Percentiles rank a stretch among this genome's conserved stretches.
phyloP scores from a whole-genome alignment of 2,329 filamentous ascomycete species.

The Exophiala xenobiotica region DNA sequence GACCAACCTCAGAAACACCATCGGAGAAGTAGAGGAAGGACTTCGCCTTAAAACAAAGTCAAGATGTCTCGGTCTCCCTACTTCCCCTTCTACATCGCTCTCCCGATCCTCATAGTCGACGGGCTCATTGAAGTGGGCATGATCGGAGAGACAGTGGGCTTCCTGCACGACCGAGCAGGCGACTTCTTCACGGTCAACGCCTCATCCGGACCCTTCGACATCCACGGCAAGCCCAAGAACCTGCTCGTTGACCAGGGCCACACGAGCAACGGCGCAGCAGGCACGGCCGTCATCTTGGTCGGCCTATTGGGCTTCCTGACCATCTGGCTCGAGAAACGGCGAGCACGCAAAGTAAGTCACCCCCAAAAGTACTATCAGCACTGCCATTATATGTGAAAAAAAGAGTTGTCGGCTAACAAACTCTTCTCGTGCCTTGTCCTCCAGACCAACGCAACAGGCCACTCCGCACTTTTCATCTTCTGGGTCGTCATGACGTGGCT shows the following conservation, averaged over 20 bases:
- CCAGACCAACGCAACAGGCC: constrained; percentile 11
- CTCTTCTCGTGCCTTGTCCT: background rate
- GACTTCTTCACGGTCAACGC: constrained; percentile 26
- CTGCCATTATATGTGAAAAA: no score
- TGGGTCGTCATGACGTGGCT: constrained; percentile 27
- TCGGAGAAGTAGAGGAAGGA: background rate
- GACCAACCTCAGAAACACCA: background rate
- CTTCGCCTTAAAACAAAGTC: background rate
- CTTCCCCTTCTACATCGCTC: constrained; percentile 3
- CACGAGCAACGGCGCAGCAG: constrained; percentile 30
- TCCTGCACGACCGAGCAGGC: constrained; percentile 28
- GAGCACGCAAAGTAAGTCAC: constrained; percentile 16
- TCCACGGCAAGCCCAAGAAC: constrained; percentile 26
- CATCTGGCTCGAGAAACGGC: constrained; percentile 22
- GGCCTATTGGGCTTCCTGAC: constrained; percentile 24
- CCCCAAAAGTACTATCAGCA: no score
- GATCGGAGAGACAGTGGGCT: constrained; percentile 28
- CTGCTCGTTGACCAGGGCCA: constrained; percentile 27
- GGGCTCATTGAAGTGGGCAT: constrained; percentile 27
- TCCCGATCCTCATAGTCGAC: constrained; percentile 22
- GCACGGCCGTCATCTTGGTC: constrained; percentile 28
- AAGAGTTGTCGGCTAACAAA: background rate
- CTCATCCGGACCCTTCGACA: constrained; percentile 20
- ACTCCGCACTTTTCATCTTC: constrained; percentile 20
- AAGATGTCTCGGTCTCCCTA: background rate